These are phyloP conservation scores for Boletellus ananas DNA, from an alignment of 768 basidiomycete genomes.

Conservation along the genomic window DNA sequence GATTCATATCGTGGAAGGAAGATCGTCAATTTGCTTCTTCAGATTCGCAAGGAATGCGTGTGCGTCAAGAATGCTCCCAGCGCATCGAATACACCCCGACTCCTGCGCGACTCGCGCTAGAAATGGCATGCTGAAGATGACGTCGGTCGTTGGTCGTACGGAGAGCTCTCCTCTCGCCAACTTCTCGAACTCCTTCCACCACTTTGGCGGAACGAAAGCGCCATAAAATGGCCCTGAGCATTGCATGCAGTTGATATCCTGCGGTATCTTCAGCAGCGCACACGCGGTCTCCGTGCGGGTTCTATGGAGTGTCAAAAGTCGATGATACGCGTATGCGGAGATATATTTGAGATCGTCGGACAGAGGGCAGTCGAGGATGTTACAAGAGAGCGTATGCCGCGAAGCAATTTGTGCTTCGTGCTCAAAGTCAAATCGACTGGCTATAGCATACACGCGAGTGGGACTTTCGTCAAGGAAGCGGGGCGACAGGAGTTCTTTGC, in stretches of 20 bases:
- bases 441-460: slow-evolving; percentile 66
- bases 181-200: slow-evolving; percentile 65
- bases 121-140: slow-evolving; percentile 60
- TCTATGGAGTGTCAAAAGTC: slow-evolving; percentile 57
- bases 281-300: slow-evolving; percentile 48
- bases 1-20: slow-evolving; percentile 41
- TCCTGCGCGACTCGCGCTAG: slow-evolving; percentile 47
- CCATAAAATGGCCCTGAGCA: slow-evolving; percentile 54
- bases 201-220: slow-evolving; percentile 52
- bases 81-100: slow-evolving; percentile 58
- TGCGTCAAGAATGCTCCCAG: slow-evolving; percentile 62
- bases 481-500: slow-evolving; percentile 47
- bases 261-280: slow-evolving; percentile 42
- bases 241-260: slow-evolving; percentile 60
- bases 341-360: slow-evolving; percentile 63
- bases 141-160: slow-evolving; percentile 51
- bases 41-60: slow-evolving; percentile 51
- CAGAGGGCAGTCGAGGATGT: slow-evolving; percentile 54
- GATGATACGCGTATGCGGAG: slow-evolving; percentile 65
- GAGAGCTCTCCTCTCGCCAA: slow-evolving; percentile 56
- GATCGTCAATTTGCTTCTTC: slow-evolving; percentile 54
- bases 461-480: slow-evolving; percentile 47
- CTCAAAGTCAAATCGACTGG: slow-evolving; percentile 60
- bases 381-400: slow-evolving; percentile 47
- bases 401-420: slow-evolving; percentile 63